A percentile compares a stretch with the other conserved stretches of the same genome.
These are phyloP conservation scores for Litsea cubeba DNA, from an alignment of 164 flowering plant species.

Conservation along the genomic window DNA sequence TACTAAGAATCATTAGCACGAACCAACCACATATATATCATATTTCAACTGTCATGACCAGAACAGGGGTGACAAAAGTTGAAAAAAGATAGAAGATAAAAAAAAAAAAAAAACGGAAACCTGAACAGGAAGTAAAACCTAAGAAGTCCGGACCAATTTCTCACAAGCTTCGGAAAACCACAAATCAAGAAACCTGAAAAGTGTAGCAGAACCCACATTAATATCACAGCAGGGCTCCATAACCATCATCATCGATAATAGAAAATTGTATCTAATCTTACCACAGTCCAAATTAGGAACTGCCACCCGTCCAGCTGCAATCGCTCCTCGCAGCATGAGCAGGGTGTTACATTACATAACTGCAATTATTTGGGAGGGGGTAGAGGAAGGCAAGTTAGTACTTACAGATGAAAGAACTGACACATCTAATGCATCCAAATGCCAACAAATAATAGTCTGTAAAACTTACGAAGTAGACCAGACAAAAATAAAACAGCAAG, in stretches of 20 bases:
- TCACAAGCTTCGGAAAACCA: conserved; percentile 45
- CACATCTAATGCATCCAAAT: neutral
- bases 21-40: neutral
- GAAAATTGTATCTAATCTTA: conserved; percentile 21
- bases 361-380: conserved; percentile 16
- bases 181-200: conserved; percentile 38
- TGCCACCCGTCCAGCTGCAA: conserved; percentile 65
- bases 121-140: neutral
- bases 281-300: conserved; percentile 40
- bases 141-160: conserved; percentile 29
- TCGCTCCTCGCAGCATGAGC: conserved; percentile 52
- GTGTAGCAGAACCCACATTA: neutral
- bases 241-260: neutral
- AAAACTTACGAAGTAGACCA: neutral
- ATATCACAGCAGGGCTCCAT: neutral
- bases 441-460: neutral
- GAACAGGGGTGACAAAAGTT: neutral
- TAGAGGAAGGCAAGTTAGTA: neutral
- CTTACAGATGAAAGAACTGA: neutral
- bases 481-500: neutral
- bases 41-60: neutral
- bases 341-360: conserved; percentile 47
- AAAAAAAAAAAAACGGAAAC: neutral
- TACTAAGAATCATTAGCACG: neutral
- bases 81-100: neutral